Evolutionary conservation across 495 filamentous ascomycete species (phyloP).

Genomic region (Aspergillus avenaceus): DNA sequence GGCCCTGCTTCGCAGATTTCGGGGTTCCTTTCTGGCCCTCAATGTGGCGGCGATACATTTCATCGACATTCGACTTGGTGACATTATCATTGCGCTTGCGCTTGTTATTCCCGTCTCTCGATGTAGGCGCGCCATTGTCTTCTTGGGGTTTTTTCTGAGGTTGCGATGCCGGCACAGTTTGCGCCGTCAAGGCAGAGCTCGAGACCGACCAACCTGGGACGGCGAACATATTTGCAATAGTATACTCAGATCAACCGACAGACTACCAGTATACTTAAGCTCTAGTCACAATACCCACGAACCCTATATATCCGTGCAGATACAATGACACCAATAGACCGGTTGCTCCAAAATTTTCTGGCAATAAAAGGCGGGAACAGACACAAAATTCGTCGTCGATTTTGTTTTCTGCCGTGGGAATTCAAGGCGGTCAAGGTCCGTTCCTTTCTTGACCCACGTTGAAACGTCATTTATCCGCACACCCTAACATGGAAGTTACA

Average conservation of each 20-base stretch:
- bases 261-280: neutral
- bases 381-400: neutral
- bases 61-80: constrained; percentile 66
- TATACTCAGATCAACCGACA: neutral
- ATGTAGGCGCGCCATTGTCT: constrained; percentile 22
- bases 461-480: too few relatives aligned
- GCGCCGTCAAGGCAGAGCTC: constrained; percentile 62
- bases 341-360: constrained; percentile 13
- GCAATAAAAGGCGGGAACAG: constrained; percentile 6
- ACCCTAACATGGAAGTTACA: too few relatives aligned
- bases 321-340: neutral
- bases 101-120: constrained; percentile 42
- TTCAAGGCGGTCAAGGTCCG: constrained; percentile 2
- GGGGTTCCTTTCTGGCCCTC: constrained; percentile 50
- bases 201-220: constrained; percentile 87
- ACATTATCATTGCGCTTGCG: constrained; percentile 58
- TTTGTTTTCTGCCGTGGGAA: constrained; percentile 5
- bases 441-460: too few relatives aligned
- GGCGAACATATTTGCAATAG: constrained; percentile 67
- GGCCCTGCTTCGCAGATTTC: constrained; percentile 18
- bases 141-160: constrained; percentile 22
- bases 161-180: constrained; percentile 44
- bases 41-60: constrained; percentile 74
- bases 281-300: neutral
- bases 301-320: too few relatives aligned